Evolutionary conservation across 495 filamentous ascomycete genomes (phyloP), one percentile per base, ranked within the genome.

Genomic region (Trichoderma erinaceum): DNA sequence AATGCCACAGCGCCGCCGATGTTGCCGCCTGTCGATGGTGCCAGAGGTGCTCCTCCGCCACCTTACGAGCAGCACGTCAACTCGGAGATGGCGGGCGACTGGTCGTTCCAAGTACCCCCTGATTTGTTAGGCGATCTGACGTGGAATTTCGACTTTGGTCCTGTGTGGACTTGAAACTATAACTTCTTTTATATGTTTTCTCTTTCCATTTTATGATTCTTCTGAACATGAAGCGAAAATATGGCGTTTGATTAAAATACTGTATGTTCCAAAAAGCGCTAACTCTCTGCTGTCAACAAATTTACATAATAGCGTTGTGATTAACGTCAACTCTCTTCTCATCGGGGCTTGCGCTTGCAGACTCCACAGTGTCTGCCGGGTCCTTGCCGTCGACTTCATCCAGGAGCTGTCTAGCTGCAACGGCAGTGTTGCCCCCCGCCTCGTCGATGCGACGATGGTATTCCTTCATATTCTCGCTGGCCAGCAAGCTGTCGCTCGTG

Each of bases 401-500:
- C 43, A 70, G 58, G 29, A 70, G 64, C 23, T 61, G 58, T n/a
- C 69, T 65, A 10, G 66, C 69, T n/a, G 69, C 69, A 2, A 69
- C 63, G 50, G 69, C 58, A 38, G 66, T 41, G 64, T 56, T 68
- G 18, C 69, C 67, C 5, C 63, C 66, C 25, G 69, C 69, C 11
- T 64, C 69, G 27, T 44, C 63, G 18, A 70, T 68, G 50, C 66
- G 69, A 50, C 67, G 63, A 48, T 68, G 15, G 29, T 70, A 70
- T 58, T 70, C 69, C 11, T 52, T 56, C 69, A 68, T 69, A 27
- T 70, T 70, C 43, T 61, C 52, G 38, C 87, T 87, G 21, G 82
- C 80, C 82, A 84, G 88, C 6, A 82, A 82, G 2, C 79, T 85
- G 15, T 84, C 77, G 2, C 83, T 78, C 0, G 87, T 87, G 67